phyloP scores from a whole-genome alignment of 371 early-diverging fungal species.

The Mortierella sp. region DNA sequence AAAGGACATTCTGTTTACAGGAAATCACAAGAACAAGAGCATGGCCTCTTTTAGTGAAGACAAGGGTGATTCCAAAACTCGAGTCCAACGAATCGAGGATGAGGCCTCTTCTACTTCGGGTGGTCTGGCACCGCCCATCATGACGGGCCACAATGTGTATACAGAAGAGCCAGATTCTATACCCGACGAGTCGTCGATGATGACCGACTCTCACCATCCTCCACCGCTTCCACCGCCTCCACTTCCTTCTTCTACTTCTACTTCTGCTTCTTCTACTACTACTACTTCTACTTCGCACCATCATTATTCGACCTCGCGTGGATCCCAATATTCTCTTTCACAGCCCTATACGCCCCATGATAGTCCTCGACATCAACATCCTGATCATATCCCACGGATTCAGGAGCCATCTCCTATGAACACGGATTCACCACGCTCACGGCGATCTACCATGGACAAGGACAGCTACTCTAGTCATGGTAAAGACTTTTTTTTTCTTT shows the following conservation, averaged over 20 bases:
- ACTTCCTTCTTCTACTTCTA: too few species aligned
- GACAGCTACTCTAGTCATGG: conserved; percentile 16
- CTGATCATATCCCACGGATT: conserved; percentile 35
- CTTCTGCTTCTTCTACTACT: too few species aligned
- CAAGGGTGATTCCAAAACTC: conserved; percentile 33
- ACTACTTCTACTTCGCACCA: too few species aligned
- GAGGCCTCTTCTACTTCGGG: conserved; percentile 8
- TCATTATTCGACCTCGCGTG: too few species aligned
- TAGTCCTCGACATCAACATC: conserved; percentile 16
- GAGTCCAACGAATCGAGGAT: conserved; percentile 22
- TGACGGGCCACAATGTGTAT: conserved; percentile 35
- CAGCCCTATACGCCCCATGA: conserved; percentile 15
- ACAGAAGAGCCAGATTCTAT: conserved; percentile 52
- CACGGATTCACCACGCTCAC: conserved; percentile 7
- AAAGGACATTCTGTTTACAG: conserved; percentile 50
- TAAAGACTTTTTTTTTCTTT: too few species aligned
- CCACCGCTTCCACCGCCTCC: too few species aligned
- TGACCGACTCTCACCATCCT: background rate
- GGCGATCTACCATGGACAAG: conserved; percentile 21
- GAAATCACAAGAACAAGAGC: conserved; percentile 53
- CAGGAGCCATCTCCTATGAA: conserved; percentile 29
- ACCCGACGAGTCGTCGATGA: conserved; percentile 20
- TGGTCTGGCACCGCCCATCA: conserved; percentile 18
- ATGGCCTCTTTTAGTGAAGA: conserved; percentile 52
- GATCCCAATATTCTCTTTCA: conserved; percentile 4